Percentiles rank a stretch among this genome's conserved stretches.
phyloP scores from a whole-genome alignment of 768 basidiomycete species.

The Lentinula boryana region DNA sequence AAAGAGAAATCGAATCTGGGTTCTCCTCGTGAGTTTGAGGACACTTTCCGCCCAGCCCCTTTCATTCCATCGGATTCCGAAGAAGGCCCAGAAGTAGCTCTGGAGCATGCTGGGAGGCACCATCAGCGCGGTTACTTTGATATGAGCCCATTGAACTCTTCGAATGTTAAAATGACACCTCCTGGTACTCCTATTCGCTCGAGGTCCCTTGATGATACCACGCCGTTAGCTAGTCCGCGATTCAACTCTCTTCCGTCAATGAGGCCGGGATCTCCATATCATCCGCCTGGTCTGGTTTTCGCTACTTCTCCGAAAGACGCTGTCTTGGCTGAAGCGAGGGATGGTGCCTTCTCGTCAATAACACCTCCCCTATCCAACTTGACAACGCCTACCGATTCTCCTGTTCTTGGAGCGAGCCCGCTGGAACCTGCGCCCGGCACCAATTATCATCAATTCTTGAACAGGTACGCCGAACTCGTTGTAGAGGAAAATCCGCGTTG shows the following conservation, averaged over 20 bases:
- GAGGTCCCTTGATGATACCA: conserved; percentile 14
- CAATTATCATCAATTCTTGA: conserved; percentile 57
- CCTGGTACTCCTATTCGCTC: conserved; percentile 35
- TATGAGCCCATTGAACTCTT: conserved; percentile 19
- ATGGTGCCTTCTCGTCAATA: conserved; percentile 10
- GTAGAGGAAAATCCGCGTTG: conserved; percentile 8
- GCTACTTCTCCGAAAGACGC: conserved; percentile 9
- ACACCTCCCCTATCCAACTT: conserved; percentile 12
- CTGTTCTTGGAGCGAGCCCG: neutral
- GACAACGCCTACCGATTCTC: conserved; percentile 1
- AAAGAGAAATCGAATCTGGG: conserved; percentile 27
- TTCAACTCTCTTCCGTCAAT: conserved; percentile 10
- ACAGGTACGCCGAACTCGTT: conserved; percentile 40
- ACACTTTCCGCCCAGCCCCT: conserved; percentile 22
- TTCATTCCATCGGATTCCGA: conserved; percentile 20
- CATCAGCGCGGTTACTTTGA: conserved; percentile 60
- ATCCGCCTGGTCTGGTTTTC: conserved; percentile 23
- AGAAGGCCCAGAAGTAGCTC: conserved; percentile 17
- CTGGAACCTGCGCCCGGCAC: conserved; percentile 21
- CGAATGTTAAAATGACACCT: conserved; percentile 37
- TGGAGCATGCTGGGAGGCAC: conserved; percentile 27
- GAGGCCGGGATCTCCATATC: conserved; percentile 35
- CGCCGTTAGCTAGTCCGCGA: conserved; percentile 14
- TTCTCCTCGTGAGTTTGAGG: conserved; percentile 44
- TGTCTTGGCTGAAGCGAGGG: conserved; percentile 8